These are phyloP conservation scores for Fagopyrum esculentum DNA, from an alignment of 148 eudicot species.

Conservation along the genomic window DNA sequence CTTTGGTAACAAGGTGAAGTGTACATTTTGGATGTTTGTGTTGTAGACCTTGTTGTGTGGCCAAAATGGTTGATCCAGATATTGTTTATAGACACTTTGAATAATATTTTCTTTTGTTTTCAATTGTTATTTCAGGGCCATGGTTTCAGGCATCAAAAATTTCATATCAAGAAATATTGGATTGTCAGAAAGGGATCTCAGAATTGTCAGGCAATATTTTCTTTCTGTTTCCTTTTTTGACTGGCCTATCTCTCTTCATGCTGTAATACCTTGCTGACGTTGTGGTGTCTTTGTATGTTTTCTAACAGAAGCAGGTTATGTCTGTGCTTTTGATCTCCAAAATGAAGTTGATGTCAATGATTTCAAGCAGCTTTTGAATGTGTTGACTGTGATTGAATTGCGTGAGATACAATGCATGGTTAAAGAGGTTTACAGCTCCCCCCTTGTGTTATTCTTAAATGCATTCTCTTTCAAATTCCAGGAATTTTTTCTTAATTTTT, in stretches of 20 bases:
- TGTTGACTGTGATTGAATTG: conserved; percentile 62
- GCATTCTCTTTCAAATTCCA: neutral
- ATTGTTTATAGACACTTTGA: neutral
- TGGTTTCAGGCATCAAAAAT: conserved; percentile 78
- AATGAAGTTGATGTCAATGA: conserved; percentile 36
- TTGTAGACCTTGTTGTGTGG: neutral
- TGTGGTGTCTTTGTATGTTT: conserved; percentile 16
- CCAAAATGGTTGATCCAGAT: neutral
- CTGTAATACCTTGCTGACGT: neutral
- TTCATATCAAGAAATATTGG: conserved; percentile 63
- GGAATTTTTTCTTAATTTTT: neutral
- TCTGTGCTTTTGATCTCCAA: conserved; percentile 27
- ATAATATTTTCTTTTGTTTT: neutral
- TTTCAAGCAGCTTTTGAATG: conserved; percentile 49
- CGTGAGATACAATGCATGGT: conserved; percentile 43
- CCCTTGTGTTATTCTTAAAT: neutral
- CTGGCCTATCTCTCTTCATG: conserved; percentile 12
- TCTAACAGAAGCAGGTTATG: conserved; percentile 59
- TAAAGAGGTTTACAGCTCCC: conserved; percentile 47
- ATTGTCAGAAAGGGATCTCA: conserved; percentile 43
- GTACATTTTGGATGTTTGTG: neutral
- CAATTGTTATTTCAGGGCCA: conserved; percentile 48
- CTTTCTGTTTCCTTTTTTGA: neutral
- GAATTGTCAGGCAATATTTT: conserved; percentile 49
- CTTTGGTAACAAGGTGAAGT: neutral